Evolutionary conservation across 2,329 filamentous ascomycete genomes (phyloP), one percentile per base, ranked within the genome.

Genomic region (Pyrenophora teres): DNA sequence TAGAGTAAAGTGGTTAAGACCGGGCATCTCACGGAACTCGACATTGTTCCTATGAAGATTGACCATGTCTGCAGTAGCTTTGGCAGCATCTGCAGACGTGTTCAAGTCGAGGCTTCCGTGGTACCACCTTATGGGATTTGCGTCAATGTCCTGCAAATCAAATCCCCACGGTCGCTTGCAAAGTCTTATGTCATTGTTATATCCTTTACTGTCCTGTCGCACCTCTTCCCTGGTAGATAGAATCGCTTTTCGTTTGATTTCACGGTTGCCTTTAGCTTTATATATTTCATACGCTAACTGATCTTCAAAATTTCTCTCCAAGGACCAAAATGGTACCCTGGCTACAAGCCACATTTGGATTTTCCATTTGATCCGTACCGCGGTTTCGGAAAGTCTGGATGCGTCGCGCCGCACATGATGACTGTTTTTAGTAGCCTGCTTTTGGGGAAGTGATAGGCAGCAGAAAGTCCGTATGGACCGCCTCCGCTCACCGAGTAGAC

Each of bases 11-110:
- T 43, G 46, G 23, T 39, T 16, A 3, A 38, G 31, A 16, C 33
- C 46, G 7, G 23, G 23, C 13, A 43, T 8, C n/a, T 12, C 27
- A n/a, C 25, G 25, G n/a, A 32, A 44, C 3, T 39, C 25, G 3
- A 50, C n/a, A 18, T 33, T 39, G 19, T 6, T 18, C 40, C 10
- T 50, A 5, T 39, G 25, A n/a, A 25, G 46, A 38, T 50, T 43
- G 18, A 21, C 33, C 31, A 33, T 2, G 7, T 9, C 18, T 16
- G 25, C 40, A 38, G 33, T 50, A 15, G 35, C 32, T 25, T 13
- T 43, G 19, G 40, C 40, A 19, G 46, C 33, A 8, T 27, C 46
- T 7, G 19, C 18, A n/a, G 46, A 31, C 5, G 27, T 27, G n/a
- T 38, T 16, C 13, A 25, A 9, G 23, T 50, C 32, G 16, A 38